A percentile compares a stretch with the other conserved stretches of the same genome.
Conservation (phyloP, 306 rosid species). For the Quillaja saponaria region DNA sequence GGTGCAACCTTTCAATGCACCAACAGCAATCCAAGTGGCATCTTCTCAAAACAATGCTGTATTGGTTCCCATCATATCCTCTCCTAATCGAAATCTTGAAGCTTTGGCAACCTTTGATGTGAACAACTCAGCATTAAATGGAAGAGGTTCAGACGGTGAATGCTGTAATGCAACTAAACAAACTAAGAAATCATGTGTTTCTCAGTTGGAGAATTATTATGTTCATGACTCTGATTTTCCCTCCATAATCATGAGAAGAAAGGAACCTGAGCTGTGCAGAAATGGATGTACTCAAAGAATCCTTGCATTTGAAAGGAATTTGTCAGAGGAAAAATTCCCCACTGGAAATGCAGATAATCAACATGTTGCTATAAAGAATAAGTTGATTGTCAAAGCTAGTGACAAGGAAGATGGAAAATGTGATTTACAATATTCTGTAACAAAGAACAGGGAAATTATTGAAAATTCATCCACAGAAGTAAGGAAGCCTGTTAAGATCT, state of each 20-base stretch:
- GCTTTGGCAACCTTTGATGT: slow-evolving; percentile 33
- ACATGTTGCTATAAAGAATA: slow-evolving; percentile 30
- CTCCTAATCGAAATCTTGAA: slow-evolving; percentile 35
- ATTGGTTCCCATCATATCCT: slow-evolving; percentile 17
- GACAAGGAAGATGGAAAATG: slow-evolving; percentile 33
- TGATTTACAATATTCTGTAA: slow-evolving; percentile 8
- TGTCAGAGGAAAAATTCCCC: slow-evolving; percentile 40
- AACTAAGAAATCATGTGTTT: slow-evolving; percentile 30
- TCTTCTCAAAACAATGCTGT: slow-evolving; percentile 28
- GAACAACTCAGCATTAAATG: slow-evolving; percentile 22
- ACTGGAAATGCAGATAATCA: slow-evolving; percentile 31
- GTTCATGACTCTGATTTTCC: slow-evolving; percentile 47
- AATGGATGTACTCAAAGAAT: slow-evolving; percentile 69
- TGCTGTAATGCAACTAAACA: slow-evolving; percentile 32
- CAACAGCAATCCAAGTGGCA: slow-evolving; percentile 27
- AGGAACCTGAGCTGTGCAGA: slow-evolving; percentile 50
- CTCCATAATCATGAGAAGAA: slow-evolving; percentile 51
- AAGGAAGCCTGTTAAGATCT: slow-evolving; percentile 38
- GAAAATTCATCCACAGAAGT: slow-evolving; percentile 24
- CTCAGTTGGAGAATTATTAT: slow-evolving; percentile 39
- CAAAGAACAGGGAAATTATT: slow-evolving; percentile 22
- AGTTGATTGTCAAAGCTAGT: slow-evolving; percentile 32
- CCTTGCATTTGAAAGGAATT: slow-evolving; percentile 63
- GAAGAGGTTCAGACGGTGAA: slow-evolving; percentile 29
- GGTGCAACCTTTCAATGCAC: slow-evolving; percentile 33